Percentiles rank a stretch among this genome's conserved stretches.
phyloP scores from a whole-genome alignment of 192 early-diverging fungal genomes.

The Kickxella alabastrina region DNA sequence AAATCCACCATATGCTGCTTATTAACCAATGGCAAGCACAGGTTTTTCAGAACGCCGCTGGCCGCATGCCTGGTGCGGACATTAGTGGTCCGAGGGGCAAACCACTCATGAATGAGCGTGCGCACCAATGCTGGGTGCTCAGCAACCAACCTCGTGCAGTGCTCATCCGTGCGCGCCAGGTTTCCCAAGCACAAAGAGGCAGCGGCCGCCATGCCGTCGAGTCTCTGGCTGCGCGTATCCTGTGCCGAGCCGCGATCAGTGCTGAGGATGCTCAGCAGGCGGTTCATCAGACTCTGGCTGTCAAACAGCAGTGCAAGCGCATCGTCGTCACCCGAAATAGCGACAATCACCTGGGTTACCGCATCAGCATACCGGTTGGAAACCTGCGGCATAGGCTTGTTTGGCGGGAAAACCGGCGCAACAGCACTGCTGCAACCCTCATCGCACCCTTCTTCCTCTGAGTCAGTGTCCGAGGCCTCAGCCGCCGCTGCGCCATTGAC shows the following conservation, averaged over 20 bases:
- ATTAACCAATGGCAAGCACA: conserved; percentile 54
- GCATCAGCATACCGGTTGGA: conserved; percentile 32
- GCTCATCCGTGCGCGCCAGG: conserved; percentile 63
- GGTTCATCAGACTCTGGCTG: conserved; percentile 8
- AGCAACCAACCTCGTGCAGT: conserved; percentile 61
- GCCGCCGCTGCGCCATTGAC: background rate
- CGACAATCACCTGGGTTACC: conserved; percentile 33
- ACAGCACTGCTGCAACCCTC: background rate
- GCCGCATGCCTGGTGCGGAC: conserved; percentile 57
- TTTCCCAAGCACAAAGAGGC: conserved; percentile 68
- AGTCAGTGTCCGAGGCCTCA: conserved; percentile 2
- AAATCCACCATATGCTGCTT: conserved; percentile 10
- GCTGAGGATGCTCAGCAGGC: conserved; percentile 16
- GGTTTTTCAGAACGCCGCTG: conserved; percentile 64
- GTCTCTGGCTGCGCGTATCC: background rate
- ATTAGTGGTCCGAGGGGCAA: conserved; percentile 44
- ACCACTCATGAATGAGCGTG: conserved; percentile 51
- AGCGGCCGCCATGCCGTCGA: conserved; percentile 30
- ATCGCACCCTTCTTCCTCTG: background rate
- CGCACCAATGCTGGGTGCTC: conserved; percentile 52
- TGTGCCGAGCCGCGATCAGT: conserved; percentile 2
- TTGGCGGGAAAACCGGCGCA: conserved; percentile 15
- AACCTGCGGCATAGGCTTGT: conserved; percentile 16
- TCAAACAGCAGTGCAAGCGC: conserved; percentile 35
- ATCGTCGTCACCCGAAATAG: conserved; percentile 36